A percentile compares a stretch with the other conserved stretches of the same genome.
These are phyloP conservation scores for Straminergon stramineum DNA, from an alignment of 225 moss, liverwort and hornwort species.

Conservation along the genomic window DNA sequence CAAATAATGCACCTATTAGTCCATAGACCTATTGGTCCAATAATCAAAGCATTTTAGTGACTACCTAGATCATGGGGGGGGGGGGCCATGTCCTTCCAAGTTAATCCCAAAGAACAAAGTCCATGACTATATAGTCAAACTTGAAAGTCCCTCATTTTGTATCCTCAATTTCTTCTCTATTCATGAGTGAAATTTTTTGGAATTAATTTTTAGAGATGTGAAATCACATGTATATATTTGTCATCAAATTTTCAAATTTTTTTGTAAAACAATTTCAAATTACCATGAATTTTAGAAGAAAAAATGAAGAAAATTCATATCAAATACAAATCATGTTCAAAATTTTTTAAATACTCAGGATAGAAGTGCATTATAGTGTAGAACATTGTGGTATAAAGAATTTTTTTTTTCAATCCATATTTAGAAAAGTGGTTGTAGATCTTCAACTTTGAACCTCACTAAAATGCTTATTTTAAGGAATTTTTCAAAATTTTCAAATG, in stretches of 20 bases:
- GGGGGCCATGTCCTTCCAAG: no score
- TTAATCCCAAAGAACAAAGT: no score
- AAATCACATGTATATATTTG: background rate
- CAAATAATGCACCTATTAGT: background rate
- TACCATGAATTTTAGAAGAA: no score
- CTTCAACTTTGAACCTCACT: background rate
- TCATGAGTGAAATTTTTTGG: background rate
- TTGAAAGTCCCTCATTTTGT: background rate
- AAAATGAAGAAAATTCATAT: no score
- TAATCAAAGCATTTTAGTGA: background rate
- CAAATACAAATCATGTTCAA: no score
- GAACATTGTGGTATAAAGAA: background rate
- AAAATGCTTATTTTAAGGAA: background rate
- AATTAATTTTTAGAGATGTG: background rate
- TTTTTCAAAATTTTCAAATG: no score
- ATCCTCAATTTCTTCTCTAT: background rate
- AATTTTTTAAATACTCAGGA: fast-evolving
- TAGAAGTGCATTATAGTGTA: background rate
- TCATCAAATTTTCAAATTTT: background rate
- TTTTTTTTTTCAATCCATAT: fast-evolving
- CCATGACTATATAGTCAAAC: background rate
- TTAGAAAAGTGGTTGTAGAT: background rate
- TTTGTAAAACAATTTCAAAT: background rate
- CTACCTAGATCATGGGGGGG: background rate
- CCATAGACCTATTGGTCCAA: background rate